Conservation (phyloP, 257 asterid species). For the Lithospermum erythrorhizon region DNA sequence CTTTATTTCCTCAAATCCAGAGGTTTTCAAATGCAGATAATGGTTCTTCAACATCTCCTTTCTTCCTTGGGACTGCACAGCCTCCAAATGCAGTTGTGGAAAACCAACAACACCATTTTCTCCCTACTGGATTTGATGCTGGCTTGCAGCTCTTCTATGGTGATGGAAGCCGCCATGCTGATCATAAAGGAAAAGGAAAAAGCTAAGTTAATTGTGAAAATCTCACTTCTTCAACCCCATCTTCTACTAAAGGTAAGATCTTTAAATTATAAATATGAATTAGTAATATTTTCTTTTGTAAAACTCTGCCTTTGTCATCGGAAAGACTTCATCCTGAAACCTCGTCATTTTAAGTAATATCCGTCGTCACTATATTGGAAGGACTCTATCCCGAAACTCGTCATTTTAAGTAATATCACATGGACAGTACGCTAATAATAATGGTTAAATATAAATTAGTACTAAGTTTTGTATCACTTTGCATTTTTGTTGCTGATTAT, state of each 20-base stretch:
- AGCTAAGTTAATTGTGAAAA: conserved; percentile 23
- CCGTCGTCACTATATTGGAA: too few species aligned
- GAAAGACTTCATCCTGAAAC: too few species aligned
- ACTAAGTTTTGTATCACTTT: not conserved
- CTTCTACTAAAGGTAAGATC: conserved; percentile 27
- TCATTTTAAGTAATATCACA: too few species aligned
- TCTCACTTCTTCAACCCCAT: conserved; percentile 7
- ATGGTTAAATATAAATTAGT: too few species aligned
- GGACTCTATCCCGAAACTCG: too few species aligned
- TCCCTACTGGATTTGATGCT: conserved; percentile 45
- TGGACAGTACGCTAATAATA: too few species aligned
- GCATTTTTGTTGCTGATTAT: not conserved
- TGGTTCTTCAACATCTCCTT: conserved; percentile 27
- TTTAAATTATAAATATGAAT: not conserved
- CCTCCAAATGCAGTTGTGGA: conserved; percentile 20
- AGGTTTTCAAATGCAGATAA: conserved; percentile 34
- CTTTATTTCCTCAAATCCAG: conserved; percentile 32
- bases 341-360: too few species aligned
- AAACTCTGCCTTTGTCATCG: too few species aligned
- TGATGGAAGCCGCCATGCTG: conserved; percentile 28
- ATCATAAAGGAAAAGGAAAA: conserved; percentile 52
- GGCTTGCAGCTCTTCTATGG: conserved; percentile 57
- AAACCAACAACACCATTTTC: conserved; percentile 23
- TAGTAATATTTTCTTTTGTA: too few species aligned
- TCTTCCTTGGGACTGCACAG: conserved; percentile 22